Evolutionary conservation across 495 filamentous ascomycete species (phyloP).

Genomic region (Entonaema liquescens): DNA sequence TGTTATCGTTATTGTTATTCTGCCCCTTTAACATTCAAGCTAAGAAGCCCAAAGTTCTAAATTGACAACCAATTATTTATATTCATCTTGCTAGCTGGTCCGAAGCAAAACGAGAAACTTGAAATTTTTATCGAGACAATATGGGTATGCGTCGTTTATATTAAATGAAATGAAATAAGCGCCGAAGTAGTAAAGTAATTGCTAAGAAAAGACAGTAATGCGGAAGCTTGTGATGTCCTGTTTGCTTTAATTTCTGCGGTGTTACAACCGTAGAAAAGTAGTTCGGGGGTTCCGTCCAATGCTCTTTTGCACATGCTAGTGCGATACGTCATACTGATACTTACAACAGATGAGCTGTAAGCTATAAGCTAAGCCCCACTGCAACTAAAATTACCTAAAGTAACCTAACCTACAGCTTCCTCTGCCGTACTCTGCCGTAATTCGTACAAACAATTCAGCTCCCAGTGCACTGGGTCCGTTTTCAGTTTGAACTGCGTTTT

Average conservation of each 20-base stretch:
- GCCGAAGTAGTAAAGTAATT: neutral
- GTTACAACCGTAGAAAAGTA: neutral
- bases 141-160: neutral
- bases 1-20: neutral
- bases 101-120: neutral
- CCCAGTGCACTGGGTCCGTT: conserved; percentile 7
- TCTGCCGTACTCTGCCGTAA: neutral
- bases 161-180: neutral
- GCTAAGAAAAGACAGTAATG: neutral
- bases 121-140: neutral
- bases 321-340: conserved; percentile 27
- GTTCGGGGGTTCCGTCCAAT: conserved; percentile 19
- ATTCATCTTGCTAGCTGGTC: no score
- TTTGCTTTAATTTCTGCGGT: conserved; percentile 1
- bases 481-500: neutral
- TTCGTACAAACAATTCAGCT: conserved; percentile 16
- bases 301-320: conserved; percentile 14
- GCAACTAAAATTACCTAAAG: conserved; percentile 9
- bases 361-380: conserved; percentile 29
- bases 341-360: neutral
- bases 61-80: neutral
- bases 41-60: neutral
- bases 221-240: neutral
- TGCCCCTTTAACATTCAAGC: neutral
- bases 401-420: neutral